Conservation (phyloP, 139 green algal genomes). For the Chlorella sorokiniana region DNA sequence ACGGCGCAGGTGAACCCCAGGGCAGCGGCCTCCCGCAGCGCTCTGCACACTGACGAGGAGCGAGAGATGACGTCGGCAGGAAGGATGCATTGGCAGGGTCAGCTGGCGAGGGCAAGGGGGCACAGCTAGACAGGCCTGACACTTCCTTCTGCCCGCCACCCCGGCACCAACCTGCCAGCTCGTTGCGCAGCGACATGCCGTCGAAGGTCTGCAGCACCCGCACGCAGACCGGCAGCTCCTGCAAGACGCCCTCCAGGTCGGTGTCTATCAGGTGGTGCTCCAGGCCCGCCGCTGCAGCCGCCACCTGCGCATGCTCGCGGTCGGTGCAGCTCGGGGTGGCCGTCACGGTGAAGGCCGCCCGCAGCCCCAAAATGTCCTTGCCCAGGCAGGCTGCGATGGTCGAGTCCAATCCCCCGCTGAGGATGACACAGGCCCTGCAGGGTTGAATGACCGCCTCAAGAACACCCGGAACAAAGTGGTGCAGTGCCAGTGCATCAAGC, state of each 20-base stretch:
- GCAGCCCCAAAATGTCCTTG: background rate
- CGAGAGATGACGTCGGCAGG: background rate
- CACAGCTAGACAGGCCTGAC: no score
- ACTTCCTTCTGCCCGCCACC: background rate
- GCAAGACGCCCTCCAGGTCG: background rate
- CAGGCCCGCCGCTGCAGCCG: background rate
- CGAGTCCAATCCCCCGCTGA: conserved; percentile 17
- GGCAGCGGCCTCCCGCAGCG: conserved; percentile 36
- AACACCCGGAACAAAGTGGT: no score
- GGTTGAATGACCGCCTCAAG: no score
- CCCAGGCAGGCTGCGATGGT: conserved; percentile 1
- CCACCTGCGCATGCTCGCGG: background rate
- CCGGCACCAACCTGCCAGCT: background rate
- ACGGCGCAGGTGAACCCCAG: conserved; percentile 41
- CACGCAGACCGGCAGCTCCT: conserved; percentile 19
- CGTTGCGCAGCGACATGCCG: conserved; percentile 12
- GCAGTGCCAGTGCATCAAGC: no score
- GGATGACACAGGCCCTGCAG: conserved; percentile 22
- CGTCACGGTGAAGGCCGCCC: conserved; percentile 9
- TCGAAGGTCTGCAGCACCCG: conserved; percentile 27
- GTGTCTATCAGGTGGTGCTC: conserved; percentile 3
- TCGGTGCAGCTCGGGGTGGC: conserved; percentile 4
- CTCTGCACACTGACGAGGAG: conserved; percentile 27
- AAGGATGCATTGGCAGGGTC: no score
- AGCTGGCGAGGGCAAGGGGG: no score